These are phyloP conservation scores for Lachancea quebecensis DNA, from an alignment of 805 yeast species.

Conservation along the genomic window DNA sequence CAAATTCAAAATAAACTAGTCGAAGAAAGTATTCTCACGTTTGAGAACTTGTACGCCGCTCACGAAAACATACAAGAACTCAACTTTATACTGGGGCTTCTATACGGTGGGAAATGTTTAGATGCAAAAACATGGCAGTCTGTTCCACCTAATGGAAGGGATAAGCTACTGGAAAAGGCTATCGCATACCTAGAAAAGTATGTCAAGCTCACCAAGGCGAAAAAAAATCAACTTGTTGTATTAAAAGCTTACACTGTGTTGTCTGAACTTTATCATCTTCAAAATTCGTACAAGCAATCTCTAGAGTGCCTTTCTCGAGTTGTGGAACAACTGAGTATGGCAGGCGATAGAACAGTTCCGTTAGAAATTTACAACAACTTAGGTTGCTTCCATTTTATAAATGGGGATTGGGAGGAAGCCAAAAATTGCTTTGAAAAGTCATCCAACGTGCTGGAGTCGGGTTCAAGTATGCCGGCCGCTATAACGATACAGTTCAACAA, in stretches of 20 bases:
- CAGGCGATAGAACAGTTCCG: slow-evolving; percentile 35
- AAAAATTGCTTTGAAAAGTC: slow-evolving; percentile 48
- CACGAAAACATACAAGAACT: slow-evolving; percentile 70
- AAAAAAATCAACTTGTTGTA: slow-evolving; percentile 48
- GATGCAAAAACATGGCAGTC: slow-evolving; percentile 9
- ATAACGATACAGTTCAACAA: slow-evolving; percentile 59
- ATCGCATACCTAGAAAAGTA: slow-evolving; percentile 63
- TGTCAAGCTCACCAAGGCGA: slow-evolving; percentile 50
- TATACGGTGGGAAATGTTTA: slow-evolving; percentile 50
- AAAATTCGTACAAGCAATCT: slow-evolving; percentile 56
- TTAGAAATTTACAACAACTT: slow-evolving; percentile 69
- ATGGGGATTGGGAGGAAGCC: slow-evolving; percentile 54
- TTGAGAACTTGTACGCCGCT: slow-evolving; percentile 63
- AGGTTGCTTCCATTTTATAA: slow-evolving; percentile 73
- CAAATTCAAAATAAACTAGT: slow-evolving; percentile 64
- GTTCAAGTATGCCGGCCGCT: slow-evolving; percentile 27
- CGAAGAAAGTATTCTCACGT: slow-evolving; percentile 81
- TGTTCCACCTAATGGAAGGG: slow-evolving; percentile 11
- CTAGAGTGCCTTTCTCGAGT: slow-evolving; percentile 57
- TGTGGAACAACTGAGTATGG: slow-evolving; percentile 39
- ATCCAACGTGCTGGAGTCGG: slow-evolving; percentile 8
- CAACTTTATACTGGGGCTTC: slow-evolving; percentile 64
- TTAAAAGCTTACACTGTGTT: slow-evolving; percentile 62
- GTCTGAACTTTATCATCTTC: slow-evolving; percentile 62
- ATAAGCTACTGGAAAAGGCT: slow-evolving; percentile 41